Base-by-base conservation (phyloP, 768 basidiomycete genomes). In the Cyathus striatus region DNA sequence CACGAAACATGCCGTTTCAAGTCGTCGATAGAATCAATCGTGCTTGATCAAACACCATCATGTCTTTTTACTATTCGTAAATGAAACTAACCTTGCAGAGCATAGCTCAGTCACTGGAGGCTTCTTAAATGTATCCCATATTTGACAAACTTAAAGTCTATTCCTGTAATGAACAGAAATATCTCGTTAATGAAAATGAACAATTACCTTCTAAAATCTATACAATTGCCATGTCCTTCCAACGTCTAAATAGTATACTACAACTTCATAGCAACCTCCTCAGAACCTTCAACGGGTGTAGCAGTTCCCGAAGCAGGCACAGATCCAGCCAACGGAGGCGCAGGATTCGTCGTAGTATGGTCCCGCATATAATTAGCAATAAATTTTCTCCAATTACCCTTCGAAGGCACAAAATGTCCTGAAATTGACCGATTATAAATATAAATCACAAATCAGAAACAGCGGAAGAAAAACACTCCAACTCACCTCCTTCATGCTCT, bases 371-470 rank as follows among this genome's bases (percentile, higher is more conserved):
- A 92, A 6, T 76, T 75, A 38, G 72, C 71, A 41, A 92, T 65
- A 61, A 93, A 91, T 51, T 72, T 75, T 23, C 85, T 72, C 90
- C 88, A 93, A 33, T 65, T 72, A 1, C 75, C 78, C 51, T 84
- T 87, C 7, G 81, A 83, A 1, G 90, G 90, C 3, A 92, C 80
- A 50, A 90, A 89, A 59, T 93, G 90, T 6, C 88, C 89, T 90
- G 50, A 17, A 17, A 21, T 36, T 40, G 42, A 16, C 32, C 42
- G 32, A 23, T 22, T 18, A 22, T 14, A 12, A n/a, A n/a, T 17
- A 9, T 22, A 6, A 9, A 24, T 13, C 16, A 30, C 20, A 23
- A 27, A 32, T 13, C 14, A 38, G 26, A 35, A 12, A 6, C 13
- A 23, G 14, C 26, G 12, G 33, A 38, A 41, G 38, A 14, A 40